Base-by-base conservation (phyloP, 768 basidiomycete species). In the Mycena epipterygia region DNA sequence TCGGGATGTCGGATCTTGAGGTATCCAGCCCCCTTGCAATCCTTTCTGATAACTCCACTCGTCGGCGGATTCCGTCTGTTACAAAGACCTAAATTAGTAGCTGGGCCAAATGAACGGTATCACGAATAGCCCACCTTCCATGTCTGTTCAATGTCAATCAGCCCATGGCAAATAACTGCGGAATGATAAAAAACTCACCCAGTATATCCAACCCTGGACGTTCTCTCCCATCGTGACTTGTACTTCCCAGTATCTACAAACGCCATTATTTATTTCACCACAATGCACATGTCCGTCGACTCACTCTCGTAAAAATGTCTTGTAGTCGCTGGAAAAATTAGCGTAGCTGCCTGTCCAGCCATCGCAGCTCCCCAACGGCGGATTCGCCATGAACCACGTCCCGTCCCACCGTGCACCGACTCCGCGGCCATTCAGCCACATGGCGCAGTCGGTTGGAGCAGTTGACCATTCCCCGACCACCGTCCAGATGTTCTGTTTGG, bases 401-500 rank as follows among this genome's bases (percentile, higher is more conserved):
- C 87, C 88, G 66, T 95, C 91, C 90, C 91, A 94, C 21, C 91
- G 85, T 0, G 91, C 82, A 16, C 93, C 93, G 41, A 87, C 83
- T 25, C 90, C 90, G 46, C 93, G 85, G 51, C 95, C 95, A 76
- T 95, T 95, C 11, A 96, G 83, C 91, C 92, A 95, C 74, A 80
- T 80, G 0, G 94, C 91, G 74, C 94, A 95, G 77, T 94, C 93
- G 0, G 92, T 94, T 12, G 85, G 79, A 0, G 92, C 90, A 25
- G 86, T 89, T 19, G 92, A 92, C 90, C 93, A 96, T 84, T 96
- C 95, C 27, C 94, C 93, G 16, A 91, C 84, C 33, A 94, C 83
- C 2, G 92, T 94, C 90, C 90, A 94, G 35, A 95, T 82, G 71
- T 91, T 90, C 13, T 81, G 79, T 7, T 82, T 67, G 8, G 89